Percentiles rank a stretch among this genome's conserved stretches.
Conservation (phyloP, 768 basidiomycete species). For the Solioccasus polychromus region DNA sequence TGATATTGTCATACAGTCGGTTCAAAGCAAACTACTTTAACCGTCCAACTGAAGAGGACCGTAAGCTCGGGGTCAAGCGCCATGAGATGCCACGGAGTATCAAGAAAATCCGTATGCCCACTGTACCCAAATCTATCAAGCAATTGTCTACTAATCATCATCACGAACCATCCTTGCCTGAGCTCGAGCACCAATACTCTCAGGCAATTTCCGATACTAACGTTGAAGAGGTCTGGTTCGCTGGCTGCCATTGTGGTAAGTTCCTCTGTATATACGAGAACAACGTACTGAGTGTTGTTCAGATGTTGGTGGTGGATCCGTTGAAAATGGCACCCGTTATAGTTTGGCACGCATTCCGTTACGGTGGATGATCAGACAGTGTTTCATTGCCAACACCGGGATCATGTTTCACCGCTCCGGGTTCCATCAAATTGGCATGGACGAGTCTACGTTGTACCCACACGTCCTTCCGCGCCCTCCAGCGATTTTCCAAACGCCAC, state of each 20-base stretch:
- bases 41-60: conserved; percentile 40
- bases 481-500: conserved; percentile 30
- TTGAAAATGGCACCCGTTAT: conserved; percentile 52
- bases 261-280: neutral
- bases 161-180: conserved; percentile 16
- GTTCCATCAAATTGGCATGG: conserved; percentile 44
- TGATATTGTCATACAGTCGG: conserved; percentile 18
- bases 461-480: conserved; percentile 40
- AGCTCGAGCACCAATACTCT: conserved; percentile 43
- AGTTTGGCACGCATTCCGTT: conserved; percentile 69
- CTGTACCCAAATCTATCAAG: neutral
- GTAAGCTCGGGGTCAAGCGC: conserved; percentile 43
- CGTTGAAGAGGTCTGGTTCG: conserved; percentile 79
- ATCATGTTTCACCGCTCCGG: conserved; percentile 53
- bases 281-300: neutral
- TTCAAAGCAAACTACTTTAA: conserved; percentile 37
- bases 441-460: conserved; percentile 46
- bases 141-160: conserved; percentile 4
- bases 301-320: conserved; percentile 79
- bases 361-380: conserved; percentile 76
- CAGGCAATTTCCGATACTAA: conserved; percentile 43
- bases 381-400: conserved; percentile 52
- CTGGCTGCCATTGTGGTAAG: conserved; percentile 70
- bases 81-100: conserved; percentile 46
- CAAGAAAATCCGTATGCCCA: conserved; percentile 16